phyloP scores from a whole-genome alignment of 2,329 filamentous ascomycete genomes.

The Triangularia setosa region DNA sequence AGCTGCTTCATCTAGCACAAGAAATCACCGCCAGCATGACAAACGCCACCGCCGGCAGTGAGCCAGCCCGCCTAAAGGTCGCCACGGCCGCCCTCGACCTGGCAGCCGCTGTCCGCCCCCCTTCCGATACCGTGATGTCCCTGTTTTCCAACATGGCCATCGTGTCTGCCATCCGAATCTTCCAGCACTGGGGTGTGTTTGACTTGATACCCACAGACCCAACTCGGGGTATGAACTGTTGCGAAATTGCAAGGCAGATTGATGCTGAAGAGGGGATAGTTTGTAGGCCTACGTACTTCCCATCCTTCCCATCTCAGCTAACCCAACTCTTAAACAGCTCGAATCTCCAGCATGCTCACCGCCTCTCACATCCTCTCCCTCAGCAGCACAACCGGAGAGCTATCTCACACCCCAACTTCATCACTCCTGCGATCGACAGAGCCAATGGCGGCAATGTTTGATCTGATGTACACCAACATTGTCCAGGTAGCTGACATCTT shows the following conservation, averaged over 20 bases:
- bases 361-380: slow-evolving; percentile 19
- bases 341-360: slow-evolving; percentile 23
- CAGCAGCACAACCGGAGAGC: not conserved
- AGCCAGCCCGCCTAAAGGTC: slow-evolving; percentile 11
- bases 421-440: slow-evolving; percentile 13
- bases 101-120: slow-evolving; percentile 17
- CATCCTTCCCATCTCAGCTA: not conserved
- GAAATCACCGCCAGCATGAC: slow-evolving; percentile 14
- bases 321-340: slow-evolving; percentile 5
- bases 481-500: slow-evolving; percentile 21
- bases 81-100: slow-evolving; percentile 18
- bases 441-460: slow-evolving; percentile 26
- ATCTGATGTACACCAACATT: slow-evolving; percentile 25
- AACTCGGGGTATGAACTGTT: slow-evolving; percentile 19
- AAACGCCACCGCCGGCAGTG: not conserved
- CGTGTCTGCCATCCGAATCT: slow-evolving; percentile 24
- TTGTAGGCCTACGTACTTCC: not conserved
- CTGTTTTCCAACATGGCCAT: slow-evolving; percentile 23
- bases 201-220: slow-evolving; percentile 22
- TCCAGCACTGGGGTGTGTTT: slow-evolving; percentile 26
- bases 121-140: slow-evolving; percentile 23
- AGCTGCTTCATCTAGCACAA: slow-evolving; percentile 10
- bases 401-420: slow-evolving; percentile 23
- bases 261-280: slow-evolving; percentile 21
- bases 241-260: slow-evolving; percentile 17